phyloP scores from a whole-genome alignment of 257 asterid genomes.

The Eustoma russellianum region DNA sequence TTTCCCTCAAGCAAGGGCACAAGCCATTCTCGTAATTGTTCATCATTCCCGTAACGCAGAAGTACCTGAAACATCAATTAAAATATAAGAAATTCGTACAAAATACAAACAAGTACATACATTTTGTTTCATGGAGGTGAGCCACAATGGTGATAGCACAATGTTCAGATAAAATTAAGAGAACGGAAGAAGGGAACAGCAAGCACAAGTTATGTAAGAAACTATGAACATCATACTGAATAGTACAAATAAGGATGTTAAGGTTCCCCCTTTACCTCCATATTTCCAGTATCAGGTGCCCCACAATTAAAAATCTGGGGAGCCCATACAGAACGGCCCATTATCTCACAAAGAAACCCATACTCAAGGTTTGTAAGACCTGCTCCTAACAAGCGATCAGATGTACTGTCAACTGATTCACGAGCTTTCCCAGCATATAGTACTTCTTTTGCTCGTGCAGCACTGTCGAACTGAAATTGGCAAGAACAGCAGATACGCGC shows the following conservation, averaged over 20 bases:
- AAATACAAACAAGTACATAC: not conserved
- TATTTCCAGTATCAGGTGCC: constrained; percentile 98
- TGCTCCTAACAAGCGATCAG: constrained; percentile 61
- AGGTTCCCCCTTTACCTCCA: constrained; percentile 62
- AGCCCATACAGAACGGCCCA: constrained; percentile 96
- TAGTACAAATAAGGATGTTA: not conserved
- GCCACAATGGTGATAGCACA: not conserved
- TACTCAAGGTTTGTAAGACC: constrained; percentile 90
- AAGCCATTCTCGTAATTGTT: constrained; percentile 75
- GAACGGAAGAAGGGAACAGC: not conserved
- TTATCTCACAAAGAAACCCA: constrained; percentile 84
- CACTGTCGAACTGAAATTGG: constrained; percentile 72
- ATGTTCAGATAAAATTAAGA: not conserved
- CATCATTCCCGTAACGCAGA: constrained; percentile 81
- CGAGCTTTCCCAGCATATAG: constrained; percentile 30
- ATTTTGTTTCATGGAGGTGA: not conserved
- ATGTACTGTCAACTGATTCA: constrained; percentile 23
- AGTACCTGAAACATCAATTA: constrained; percentile 39
- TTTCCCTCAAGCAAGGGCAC: constrained; percentile 87
- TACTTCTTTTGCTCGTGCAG: constrained; percentile 71
- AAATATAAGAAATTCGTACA: not conserved
- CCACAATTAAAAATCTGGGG: constrained; percentile 96
- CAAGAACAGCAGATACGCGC: not conserved
- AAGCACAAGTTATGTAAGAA: not conserved
- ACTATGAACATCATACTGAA: not conserved